Conservation (phyloP, 2,329 filamentous ascomycete genomes). For the Dactylellina leptospora region DNA sequence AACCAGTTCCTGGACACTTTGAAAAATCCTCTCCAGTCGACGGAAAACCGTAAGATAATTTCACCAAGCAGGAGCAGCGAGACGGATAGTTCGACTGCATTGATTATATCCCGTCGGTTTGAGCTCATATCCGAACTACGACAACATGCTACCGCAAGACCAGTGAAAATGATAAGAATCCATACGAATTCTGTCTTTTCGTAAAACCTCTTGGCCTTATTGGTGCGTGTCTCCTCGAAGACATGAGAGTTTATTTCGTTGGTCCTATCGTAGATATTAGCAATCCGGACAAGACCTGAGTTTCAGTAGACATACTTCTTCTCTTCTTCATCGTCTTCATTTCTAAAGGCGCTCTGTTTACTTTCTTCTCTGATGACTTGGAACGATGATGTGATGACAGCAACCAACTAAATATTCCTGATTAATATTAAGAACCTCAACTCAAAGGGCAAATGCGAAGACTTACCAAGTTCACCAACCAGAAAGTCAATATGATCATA, state of each 20-base stretch:
- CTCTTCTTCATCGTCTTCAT: conserved; percentile 69
- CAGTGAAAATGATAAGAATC: conserved; percentile 81
- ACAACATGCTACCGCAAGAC: conserved; percentile 79
- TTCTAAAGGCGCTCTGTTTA: conserved; percentile 89
- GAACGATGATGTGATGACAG: conserved; percentile 97
- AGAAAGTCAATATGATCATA: conserved; percentile 92
- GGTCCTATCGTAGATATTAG: conserved; percentile 16
- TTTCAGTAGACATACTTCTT: conserved; percentile 44
- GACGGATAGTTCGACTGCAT: conserved; percentile 75
- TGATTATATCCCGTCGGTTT: conserved; percentile 71
- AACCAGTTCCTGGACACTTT: conserved; percentile 77
- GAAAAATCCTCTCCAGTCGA: conserved; percentile 84
- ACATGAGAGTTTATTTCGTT: conserved; percentile 11
- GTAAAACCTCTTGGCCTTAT: conserved; percentile 74
- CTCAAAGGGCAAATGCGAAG: not conserved
- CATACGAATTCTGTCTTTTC: conserved; percentile 78
- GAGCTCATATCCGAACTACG: conserved; percentile 79
- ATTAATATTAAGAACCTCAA: conserved; percentile 12
- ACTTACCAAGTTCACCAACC: conserved; percentile 85
- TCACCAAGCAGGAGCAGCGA: conserved; percentile 82
- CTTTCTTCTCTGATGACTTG: conserved; percentile 92
- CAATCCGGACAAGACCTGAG: not conserved
- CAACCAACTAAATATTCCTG: conserved; percentile 69
- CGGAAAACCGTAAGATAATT: conserved; percentile 78
- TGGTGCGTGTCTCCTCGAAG: conserved; percentile 53